Percentiles rank a stretch among this genome's conserved stretches.
These are phyloP conservation scores for bread wheat (Triticum aestivum) DNA, from an alignment of 176 grass and related monocot genomes.

Conservation along the genomic window IWGSC_CS_RefSeq_v2.1 NC_057812.1:705833142-705833641, in stretches of 20 bases:
- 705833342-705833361: slow-evolving; percentile 26
- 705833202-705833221: slow-evolving; percentile 38
- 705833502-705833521: not conserved
- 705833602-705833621: no score
- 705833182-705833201: slow-evolving; percentile 42
- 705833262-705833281: not conserved
- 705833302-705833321: not conserved
- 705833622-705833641: no score
- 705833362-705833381: slow-evolving; percentile 38
- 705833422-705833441: not conserved
- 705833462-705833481: slow-evolving; percentile 21
- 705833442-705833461: not conserved
- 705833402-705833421: slow-evolving; percentile 8
- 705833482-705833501: slow-evolving; percentile 30
- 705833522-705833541: not conserved
- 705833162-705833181: slow-evolving; percentile 23
- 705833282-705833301: not conserved
- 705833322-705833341: slow-evolving; percentile 35
- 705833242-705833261: slow-evolving; percentile 21
- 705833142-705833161: slow-evolving; percentile 13
- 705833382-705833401: not conserved
- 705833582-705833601: not conserved
- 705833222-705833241: not conserved
- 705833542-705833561: not conserved
- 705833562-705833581: not conserved